Conservation (phyloP, 306 rosid genomes). For the Malus domestica region DNA sequence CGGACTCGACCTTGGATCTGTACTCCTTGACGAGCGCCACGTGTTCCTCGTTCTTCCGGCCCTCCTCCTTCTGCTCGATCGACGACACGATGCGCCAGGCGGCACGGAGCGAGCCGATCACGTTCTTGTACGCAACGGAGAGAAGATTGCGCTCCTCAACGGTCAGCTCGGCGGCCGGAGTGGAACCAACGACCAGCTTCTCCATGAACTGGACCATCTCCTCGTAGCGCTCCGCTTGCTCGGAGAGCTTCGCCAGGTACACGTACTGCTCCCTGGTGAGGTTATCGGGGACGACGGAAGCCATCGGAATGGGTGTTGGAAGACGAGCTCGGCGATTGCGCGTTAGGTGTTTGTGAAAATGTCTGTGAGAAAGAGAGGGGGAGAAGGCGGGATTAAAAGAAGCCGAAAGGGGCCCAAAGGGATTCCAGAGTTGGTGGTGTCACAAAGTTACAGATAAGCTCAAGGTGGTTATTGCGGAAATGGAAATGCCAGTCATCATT, state of each 20-base stretch:
- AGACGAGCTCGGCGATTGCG: not conserved
- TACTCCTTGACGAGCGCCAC: slow-evolving; percentile 48
- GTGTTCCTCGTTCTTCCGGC: slow-evolving; percentile 67
- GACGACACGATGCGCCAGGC: slow-evolving; percentile 75
- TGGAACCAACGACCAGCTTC: slow-evolving; percentile 51
- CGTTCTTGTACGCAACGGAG: slow-evolving; percentile 71
- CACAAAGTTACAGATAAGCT: not conserved
- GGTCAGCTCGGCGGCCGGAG: slow-evolving; percentile 59
- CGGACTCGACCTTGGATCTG: slow-evolving; percentile 67
- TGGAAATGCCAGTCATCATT: not conserved
- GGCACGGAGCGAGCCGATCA: slow-evolving; percentile 67
- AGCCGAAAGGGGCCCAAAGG: not conserved
- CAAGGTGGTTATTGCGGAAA: not conserved
- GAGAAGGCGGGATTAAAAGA: not conserved
- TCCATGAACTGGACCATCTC: slow-evolving; percentile 84
- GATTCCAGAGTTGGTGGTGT: not conserved
- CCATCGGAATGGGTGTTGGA: slow-evolving; percentile 19
- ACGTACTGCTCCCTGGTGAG: slow-evolving; percentile 58
- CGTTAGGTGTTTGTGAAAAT: not conserved
- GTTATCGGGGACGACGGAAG: slow-evolving; percentile 42
- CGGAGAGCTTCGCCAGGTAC: slow-evolving; percentile 61
- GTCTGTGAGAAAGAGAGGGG: not conserved
- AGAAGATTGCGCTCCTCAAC: slow-evolving; percentile 67
- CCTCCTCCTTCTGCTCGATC: slow-evolving; percentile 68
- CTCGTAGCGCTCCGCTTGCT: slow-evolving; percentile 74